phyloP scores from a whole-genome alignment of 2,329 filamentous ascomycete genomes.

The Sarocladium brachiariae region DNA sequence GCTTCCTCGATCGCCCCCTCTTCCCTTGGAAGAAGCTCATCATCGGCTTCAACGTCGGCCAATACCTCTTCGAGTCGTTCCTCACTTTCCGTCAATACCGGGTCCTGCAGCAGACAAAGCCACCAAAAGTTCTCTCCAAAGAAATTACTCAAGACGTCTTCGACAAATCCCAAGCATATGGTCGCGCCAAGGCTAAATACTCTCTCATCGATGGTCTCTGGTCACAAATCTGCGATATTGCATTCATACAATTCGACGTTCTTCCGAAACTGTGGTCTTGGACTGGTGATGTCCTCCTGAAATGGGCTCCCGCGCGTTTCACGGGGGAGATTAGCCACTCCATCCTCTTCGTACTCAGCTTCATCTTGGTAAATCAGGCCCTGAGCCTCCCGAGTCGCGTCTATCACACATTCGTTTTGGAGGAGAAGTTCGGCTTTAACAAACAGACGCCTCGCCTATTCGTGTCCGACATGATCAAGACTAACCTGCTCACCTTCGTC shows the following conservation, averaged over 20 bases:
- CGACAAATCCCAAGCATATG: constrained; percentile 94
- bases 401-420: constrained; percentile 92
- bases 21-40: constrained; percentile 98
- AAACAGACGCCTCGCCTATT: constrained; percentile 91
- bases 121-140: constrained; percentile 79
- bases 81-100: constrained; percentile 86
- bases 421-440: constrained; percentile 98
- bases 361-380: constrained; percentile 74
- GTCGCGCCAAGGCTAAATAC: constrained; percentile 91
- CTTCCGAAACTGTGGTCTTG: constrained; percentile 85
- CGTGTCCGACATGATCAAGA: constrained; percentile 85
- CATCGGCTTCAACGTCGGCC: constrained; percentile 85
- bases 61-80: constrained; percentile 86
- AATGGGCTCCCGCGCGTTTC: constrained; percentile 70
- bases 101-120: constrained; percentile 69
- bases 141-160: constrained; percentile 87
- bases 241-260: constrained; percentile 83
- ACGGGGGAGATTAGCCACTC: constrained; percentile 90
- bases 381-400: constrained; percentile 75
- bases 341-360: constrained; percentile 83
- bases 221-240: constrained; percentile 80
- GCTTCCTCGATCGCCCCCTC: constrained; percentile 79
- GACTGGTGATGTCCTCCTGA: constrained; percentile 67
- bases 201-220: constrained; percentile 74
- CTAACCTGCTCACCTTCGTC: constrained; percentile 70